phyloP scores from a whole-genome alignment of 352 stramenopile species.

The Phytophthora aleatoria region DNA sequence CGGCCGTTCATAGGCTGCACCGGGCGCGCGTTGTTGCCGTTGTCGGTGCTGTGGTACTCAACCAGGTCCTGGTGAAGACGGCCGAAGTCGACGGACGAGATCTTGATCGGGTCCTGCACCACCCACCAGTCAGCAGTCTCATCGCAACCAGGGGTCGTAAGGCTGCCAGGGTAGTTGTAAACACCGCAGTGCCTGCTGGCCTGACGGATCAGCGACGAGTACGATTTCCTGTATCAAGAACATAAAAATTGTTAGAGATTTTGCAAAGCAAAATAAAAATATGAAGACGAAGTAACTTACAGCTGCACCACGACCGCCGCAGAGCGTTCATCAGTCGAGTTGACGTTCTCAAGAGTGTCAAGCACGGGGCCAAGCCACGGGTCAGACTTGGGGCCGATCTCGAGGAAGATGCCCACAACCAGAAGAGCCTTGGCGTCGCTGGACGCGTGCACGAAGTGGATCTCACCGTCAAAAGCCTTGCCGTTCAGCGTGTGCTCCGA shows the following conservation, averaged over 20 bases:
- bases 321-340: slow-evolving; percentile 12
- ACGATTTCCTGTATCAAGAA: slow-evolving; percentile 35
- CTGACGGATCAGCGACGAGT: slow-evolving; percentile 30
- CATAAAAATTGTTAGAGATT: slow-evolving; percentile 8
- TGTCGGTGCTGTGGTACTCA: slow-evolving; percentile 41
- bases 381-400: slow-evolving; percentile 24
- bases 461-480: slow-evolving; percentile 49
- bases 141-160: slow-evolving; percentile 57
- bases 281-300: slow-evolving; percentile 19
- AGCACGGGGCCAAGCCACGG: slow-evolving; percentile 40
- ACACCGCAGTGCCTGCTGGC: slow-evolving; percentile 20
- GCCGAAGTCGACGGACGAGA: slow-evolving; percentile 41
- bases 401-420: slow-evolving; percentile 48
- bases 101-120: slow-evolving; percentile 49
- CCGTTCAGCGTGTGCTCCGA: slow-evolving; percentile 67
- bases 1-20: slow-evolving; percentile 48
- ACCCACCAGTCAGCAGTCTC: slow-evolving; percentile 76
- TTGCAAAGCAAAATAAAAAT: not conserved
- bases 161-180: slow-evolving; percentile 75
- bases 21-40: slow-evolving; percentile 52
- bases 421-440: slow-evolving; percentile 40
- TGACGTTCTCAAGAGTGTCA: slow-evolving; percentile 39
- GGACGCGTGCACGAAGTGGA: slow-evolving; percentile 66
- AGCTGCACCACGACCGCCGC: slow-evolving; percentile 28
- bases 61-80: slow-evolving; percentile 40